These are phyloP conservation scores for Epicoccum sorghinum DNA, from an alignment of 2,329 filamentous ascomycete species.

Conservation along the genomic window DNA sequence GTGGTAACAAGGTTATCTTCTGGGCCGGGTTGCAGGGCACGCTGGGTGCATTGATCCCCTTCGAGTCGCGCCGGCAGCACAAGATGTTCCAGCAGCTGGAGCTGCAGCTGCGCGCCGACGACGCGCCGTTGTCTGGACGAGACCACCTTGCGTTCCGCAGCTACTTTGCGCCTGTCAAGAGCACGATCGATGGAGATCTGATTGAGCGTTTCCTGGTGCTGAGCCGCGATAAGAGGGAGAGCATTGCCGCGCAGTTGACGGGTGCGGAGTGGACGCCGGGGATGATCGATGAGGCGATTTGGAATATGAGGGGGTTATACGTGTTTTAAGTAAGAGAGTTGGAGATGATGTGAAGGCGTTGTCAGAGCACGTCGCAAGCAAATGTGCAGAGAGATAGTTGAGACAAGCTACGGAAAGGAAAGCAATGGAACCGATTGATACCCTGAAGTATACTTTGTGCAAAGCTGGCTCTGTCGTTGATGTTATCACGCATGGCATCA, in stretches of 20 bases:
- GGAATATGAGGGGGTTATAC: constrained; percentile 46
- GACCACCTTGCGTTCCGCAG: constrained; percentile 95
- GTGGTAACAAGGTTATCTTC: constrained; percentile 86
- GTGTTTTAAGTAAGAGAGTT: constrained; percentile 33
- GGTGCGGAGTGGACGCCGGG: constrained; percentile 70
- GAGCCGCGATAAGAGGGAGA: constrained; percentile 86
- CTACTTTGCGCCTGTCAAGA: constrained; percentile 96
- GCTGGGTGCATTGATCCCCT: constrained; percentile 90
- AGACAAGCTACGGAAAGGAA: too few relatives aligned
- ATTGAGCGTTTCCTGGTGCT: constrained; percentile 90
- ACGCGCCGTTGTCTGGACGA: constrained; percentile 84
- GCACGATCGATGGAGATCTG: constrained; percentile 93
- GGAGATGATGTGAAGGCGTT: too few relatives aligned
- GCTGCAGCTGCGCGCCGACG: constrained; percentile 76
- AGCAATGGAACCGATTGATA: too few relatives aligned
- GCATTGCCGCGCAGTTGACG: constrained; percentile 92
- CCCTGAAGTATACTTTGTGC: too few relatives aligned
- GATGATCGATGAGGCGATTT: constrained; percentile 94
- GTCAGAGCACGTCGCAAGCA: too few relatives aligned
- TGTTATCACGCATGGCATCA: too few relatives aligned
- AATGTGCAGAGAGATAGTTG: too few relatives aligned
- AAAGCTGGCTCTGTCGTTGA: too few relatives aligned
- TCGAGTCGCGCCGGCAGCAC: constrained; percentile 87
- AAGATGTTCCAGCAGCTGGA: constrained; percentile 98
- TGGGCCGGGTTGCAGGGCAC: constrained; percentile 97